Evolutionary conservation across 371 early-diverging fungal species (phyloP).

Genomic region (Entomophthora muscae): DNA sequence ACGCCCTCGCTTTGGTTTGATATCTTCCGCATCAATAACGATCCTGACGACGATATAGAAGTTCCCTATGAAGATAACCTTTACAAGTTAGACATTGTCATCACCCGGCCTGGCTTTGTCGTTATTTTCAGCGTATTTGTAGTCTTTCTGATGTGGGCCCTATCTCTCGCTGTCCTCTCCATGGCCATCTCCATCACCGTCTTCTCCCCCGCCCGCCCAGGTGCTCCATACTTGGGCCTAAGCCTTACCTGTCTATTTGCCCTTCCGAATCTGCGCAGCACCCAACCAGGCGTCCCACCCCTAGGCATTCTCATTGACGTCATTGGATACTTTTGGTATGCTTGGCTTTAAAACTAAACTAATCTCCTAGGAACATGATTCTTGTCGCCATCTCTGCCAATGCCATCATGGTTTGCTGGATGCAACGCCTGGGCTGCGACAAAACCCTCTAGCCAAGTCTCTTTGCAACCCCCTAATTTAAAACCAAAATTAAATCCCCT

Average conservation of each 20-base stretch:
- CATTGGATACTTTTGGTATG: constrained; percentile 3
- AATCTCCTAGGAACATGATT: constrained; percentile 4
- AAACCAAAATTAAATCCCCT: no score
- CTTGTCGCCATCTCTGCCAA: background rate
- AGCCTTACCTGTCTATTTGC: background rate
- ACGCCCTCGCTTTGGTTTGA: no score
- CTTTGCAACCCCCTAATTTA: no score
- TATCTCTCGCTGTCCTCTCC: background rate
- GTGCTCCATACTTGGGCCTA: background rate
- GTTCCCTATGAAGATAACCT: no score
- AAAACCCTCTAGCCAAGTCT: no score
- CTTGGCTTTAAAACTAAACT: no score
- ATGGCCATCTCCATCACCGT: background rate
- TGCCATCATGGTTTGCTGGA: background rate
- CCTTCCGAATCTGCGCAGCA: no score
- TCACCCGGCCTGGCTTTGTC: background rate
- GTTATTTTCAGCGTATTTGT: background rate
- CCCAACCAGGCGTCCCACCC: no score
- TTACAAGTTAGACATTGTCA: no score
- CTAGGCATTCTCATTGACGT: background rate
- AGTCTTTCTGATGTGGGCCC: background rate
- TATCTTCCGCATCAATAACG: no score
- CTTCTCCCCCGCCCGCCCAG: background rate
- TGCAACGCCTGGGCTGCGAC: no score
- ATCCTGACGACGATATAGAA: no score